Conservation (phyloP, 306 rosid genomes). For the Ormosia semicastrata region DNA sequence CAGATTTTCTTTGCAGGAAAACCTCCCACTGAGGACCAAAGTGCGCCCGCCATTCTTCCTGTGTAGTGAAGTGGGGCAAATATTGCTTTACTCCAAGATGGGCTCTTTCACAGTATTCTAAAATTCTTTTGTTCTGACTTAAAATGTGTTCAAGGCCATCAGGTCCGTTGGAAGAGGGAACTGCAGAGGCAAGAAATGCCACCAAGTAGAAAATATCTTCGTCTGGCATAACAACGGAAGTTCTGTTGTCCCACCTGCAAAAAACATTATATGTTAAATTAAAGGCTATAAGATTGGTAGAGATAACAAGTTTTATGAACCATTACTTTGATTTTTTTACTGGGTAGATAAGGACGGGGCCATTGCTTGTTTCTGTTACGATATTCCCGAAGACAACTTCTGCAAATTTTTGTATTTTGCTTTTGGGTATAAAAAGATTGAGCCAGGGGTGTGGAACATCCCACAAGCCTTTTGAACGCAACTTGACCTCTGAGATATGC, state of each 20-base stretch:
- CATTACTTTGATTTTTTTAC: conserved; percentile 76
- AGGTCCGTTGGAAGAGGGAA: conserved; percentile 69
- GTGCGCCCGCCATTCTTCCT: conserved; percentile 81
- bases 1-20: conserved; percentile 67
- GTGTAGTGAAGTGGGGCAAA: conserved; percentile 77
- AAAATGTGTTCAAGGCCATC: conserved; percentile 80
- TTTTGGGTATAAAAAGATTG: conserved; percentile 86
- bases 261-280: conserved; percentile 30
- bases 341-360: conserved; percentile 91
- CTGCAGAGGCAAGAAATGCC: conserved; percentile 87
- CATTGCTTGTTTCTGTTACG: conserved; percentile 55
- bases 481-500: conserved; percentile 77
- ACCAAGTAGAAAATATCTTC: conserved; percentile 84
- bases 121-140: conserved; percentile 77
- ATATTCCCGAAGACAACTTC: conserved; percentile 79
- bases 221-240: conserved; percentile 65
- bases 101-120: conserved; percentile 72
- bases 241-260: conserved; percentile 93
- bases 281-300: background rate
- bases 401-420: conserved; percentile 77
- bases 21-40: conserved; percentile 82
- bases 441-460: conserved; percentile 99
- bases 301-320: background rate
- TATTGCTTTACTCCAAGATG: conserved; percentile 84
- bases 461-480: conserved; percentile 92